A percentile compares a stretch with the other conserved stretches of the same genome.
phyloP scores from a whole-genome alignment of 495 filamentous ascomycete genomes.

The Clavariopsis aquatica region DNA sequence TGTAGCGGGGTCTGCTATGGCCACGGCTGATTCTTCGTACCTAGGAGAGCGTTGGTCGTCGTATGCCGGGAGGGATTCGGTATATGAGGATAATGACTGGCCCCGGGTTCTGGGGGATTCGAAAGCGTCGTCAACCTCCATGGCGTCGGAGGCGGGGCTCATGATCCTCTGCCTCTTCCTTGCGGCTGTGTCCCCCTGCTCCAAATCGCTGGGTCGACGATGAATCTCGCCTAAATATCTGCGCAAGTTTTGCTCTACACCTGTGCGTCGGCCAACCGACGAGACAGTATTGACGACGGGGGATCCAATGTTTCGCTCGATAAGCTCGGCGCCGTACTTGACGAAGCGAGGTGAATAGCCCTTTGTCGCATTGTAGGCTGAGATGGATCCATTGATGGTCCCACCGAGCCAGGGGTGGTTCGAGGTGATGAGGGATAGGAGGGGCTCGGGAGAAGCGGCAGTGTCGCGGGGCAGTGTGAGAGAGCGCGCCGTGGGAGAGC shows the following conservation, averaged over 20 bases:
- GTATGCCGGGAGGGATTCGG: conserved; percentile 76
- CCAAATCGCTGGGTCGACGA: conserved; percentile 46
- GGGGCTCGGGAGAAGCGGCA: conserved; percentile 61
- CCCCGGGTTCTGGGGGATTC: conserved; percentile 28
- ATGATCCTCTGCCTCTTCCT: conserved; percentile 67
- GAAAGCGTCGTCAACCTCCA: conserved; percentile 50
- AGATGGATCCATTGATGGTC: conserved; percentile 76
- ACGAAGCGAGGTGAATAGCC: conserved; percentile 82
- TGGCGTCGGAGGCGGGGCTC: conserved; percentile 38
- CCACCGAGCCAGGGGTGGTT: conserved; percentile 76
- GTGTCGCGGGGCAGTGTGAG: conserved; percentile 42
- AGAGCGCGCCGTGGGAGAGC: conserved; percentile 53
- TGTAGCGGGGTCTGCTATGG: conserved; percentile 33
- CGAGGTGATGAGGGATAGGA: conserved; percentile 76
- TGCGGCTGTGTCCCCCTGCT: conserved; percentile 50
- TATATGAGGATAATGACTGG: conserved; percentile 53
- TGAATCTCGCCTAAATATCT: conserved; percentile 63
- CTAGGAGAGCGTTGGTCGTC: conserved; percentile 71
- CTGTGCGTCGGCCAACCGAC: conserved; percentile 76
- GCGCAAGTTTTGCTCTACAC: conserved; percentile 77
- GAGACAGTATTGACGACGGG: conserved; percentile 81
- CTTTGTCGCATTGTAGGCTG: conserved; percentile 79
- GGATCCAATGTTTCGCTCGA: conserved; percentile 77
- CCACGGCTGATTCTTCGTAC: conserved; percentile 60
- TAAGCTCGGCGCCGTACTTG: conserved; percentile 74